Base-by-base conservation (phyloP, 495 filamentous ascomycete genomes). In the Neurospora discreta region DNA sequence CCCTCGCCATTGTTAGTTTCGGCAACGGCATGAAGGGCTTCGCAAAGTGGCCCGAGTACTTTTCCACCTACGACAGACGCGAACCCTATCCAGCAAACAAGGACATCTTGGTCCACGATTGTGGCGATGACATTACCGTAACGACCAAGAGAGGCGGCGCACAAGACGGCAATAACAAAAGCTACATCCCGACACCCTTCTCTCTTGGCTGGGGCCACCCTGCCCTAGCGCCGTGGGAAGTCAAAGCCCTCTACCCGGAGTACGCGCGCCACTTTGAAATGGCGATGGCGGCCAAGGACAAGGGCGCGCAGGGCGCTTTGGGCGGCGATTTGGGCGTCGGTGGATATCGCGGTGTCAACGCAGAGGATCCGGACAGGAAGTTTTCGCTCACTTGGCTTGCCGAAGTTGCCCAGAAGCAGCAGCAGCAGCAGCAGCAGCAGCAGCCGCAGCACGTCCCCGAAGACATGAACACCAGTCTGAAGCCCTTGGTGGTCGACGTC, bases 401-500 rank as follows among this genome's bases (percentile, higher is more conserved):
- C 6, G 52, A 65, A 0, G 1, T 18, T 58, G 4, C 3, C 70
- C 78, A 0, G 65, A 77, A 38, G 73, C 73, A 3, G 38, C 40
- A 13, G 20, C 68, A 18, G 38, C 11, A 2, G 68, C 36, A 4
- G 71, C 3, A 33, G n/a, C n/a, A n/a, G n/a, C n/a, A n/a, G n/a
- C n/a, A n/a, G n/a, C n/a, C n/a, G n/a, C n/a, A n/a, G n/a, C n/a
- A n/a, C n/a, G n/a, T n/a, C n/a, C n/a, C n/a, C n/a, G n/a, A n/a
- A n/a, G n/a, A n/a, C n/a, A n/a, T n/a, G n/a, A 5, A 36, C 3
- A 36, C 3, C 18, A 1, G 3, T 44, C 20, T 40, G 46, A 20
- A 33, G 30, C 41, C 71, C 9, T 39, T 85, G 5, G 69, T 87
- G 0, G 85, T 88, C 5, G 86, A 88, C 72, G 82, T 88, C 0